Percentiles rank a stretch among this genome's conserved stretches.
Evolutionary conservation across 495 filamentous ascomycete genomes (phyloP).

Genomic region (Penicillium roqueforti): DNA sequence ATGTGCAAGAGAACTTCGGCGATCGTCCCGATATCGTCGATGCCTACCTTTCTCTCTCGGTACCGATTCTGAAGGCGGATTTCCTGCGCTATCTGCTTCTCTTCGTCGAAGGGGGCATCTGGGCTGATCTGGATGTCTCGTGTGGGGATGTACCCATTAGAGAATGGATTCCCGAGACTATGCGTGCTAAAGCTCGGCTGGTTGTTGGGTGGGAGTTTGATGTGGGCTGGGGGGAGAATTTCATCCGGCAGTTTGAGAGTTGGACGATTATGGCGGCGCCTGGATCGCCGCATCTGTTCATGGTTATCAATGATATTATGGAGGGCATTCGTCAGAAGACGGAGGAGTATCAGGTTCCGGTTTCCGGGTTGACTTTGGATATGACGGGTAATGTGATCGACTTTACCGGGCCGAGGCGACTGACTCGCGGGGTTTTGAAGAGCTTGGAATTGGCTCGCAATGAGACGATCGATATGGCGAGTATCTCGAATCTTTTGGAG

Average conservation of each 20-base stretch:
- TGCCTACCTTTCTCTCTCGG: background rate
- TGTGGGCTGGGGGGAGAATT: background rate
- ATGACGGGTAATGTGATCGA: background rate
- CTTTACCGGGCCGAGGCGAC: conserved; percentile 1
- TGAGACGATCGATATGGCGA: background rate
- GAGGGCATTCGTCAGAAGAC: background rate
- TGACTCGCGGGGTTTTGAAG: background rate
- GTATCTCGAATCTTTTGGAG: background rate
- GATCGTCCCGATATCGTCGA: conserved; percentile 3
- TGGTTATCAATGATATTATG: conserved; percentile 5
- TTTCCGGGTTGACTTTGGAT: background rate
- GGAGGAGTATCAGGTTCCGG: background rate
- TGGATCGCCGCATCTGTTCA: background rate
- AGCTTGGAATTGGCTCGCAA: background rate
- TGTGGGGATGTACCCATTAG: conserved; percentile 1
- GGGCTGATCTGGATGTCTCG: conserved; percentile 3
- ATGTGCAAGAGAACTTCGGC: background rate
- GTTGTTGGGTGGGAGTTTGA: conserved; percentile 8
- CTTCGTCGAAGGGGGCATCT: background rate
- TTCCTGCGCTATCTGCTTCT: conserved; percentile 4
- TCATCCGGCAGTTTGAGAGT: conserved; percentile 3
- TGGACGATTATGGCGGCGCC: conserved; percentile 6
- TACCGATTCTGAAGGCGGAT: conserved; percentile 6
- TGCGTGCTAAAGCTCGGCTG: background rate
- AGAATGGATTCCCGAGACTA: background rate